These are phyloP conservation scores for Apiosordaria backusii DNA, from an alignment of 495 filamentous ascomycete species.

Conservation along the genomic window DNA sequence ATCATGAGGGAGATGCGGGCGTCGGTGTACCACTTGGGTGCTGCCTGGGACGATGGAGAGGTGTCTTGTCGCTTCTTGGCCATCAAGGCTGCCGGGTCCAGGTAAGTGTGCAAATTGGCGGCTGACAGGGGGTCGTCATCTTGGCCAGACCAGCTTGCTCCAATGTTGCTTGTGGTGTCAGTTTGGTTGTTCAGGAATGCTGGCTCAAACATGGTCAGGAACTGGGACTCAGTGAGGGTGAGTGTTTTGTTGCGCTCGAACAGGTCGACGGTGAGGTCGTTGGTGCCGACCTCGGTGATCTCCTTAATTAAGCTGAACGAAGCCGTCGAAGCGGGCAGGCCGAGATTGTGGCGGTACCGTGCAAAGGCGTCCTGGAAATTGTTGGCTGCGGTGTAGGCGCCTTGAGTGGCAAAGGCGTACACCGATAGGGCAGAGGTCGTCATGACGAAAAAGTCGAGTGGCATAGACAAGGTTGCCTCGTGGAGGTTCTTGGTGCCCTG, in stretches of 20 bases:
- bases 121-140: background rate
- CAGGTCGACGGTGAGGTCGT: background rate
- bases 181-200: background rate
- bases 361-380: conserved; percentile 41
- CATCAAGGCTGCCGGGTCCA: background rate
- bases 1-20: background rate
- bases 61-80: background rate
- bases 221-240: background rate
- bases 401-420: conserved; percentile 47
- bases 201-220: background rate
- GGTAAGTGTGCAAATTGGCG: background rate
- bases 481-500: conserved; percentile 45
- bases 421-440: conserved; percentile 49
- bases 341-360: background rate
- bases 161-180: background rate
- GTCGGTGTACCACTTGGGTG: background rate
- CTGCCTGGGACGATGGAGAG: background rate
- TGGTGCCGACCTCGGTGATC: background rate
- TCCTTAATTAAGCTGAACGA: background rate
- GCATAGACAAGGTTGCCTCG: conserved; percentile 28
- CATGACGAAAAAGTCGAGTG: conserved; percentile 55
- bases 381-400: conserved; percentile 54
- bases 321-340: conserved; percentile 14
- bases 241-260: background rate
- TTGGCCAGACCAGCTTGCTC: background rate